Evolutionary conservation across 148 eudicot species (phyloP), one percentile per base, ranked within the genome.

Genomic region (Linanthus parryae): DNA sequence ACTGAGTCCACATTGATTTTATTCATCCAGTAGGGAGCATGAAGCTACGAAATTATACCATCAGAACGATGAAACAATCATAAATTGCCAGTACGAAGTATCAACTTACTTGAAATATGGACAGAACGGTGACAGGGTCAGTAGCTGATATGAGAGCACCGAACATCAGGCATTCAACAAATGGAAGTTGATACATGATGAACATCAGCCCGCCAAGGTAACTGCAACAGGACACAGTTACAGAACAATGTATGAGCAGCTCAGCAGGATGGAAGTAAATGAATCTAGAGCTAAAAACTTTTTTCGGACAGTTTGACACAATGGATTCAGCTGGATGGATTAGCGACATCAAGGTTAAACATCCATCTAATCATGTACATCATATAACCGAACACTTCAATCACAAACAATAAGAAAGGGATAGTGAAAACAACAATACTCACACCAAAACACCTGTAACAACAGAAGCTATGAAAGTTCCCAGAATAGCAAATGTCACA

Each of bases 61-160:
- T n/a, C n/a, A n/a, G n/a, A n/a, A n/a, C 15, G 4, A 13, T 15
- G 8, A 37, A 53, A 37, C 28, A 38, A 15, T 15, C 12, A 23
- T 15, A 1, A 13, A 13, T n/a, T 27, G 23, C 14, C n/a, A 24
- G 28, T 49, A 41, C 7, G 18, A 25, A 44, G 46, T 27, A 72
- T 4, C 23, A 54, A 44, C 29, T 56, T 48, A 84, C 99, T 96
- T 92, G 99, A 65, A 92, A 92, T 65, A 92, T 92, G 49, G 99
- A 78, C 54, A 92, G 58, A 59, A 92, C 99, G 24, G 99, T 92
- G 70, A 92, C 85, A 56, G 99, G 99, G 68, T 92, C 99, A 2
- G 99, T 92, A 35, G 99, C 94, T 36, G 99, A 87, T 71, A 92
- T 92, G 20, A 92, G 82, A 56, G 99, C 99, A 47, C 99, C 99